phyloP scores from a whole-genome alignment of 176 grass and related monocot species.

The Melocanna baccifera region DNA sequence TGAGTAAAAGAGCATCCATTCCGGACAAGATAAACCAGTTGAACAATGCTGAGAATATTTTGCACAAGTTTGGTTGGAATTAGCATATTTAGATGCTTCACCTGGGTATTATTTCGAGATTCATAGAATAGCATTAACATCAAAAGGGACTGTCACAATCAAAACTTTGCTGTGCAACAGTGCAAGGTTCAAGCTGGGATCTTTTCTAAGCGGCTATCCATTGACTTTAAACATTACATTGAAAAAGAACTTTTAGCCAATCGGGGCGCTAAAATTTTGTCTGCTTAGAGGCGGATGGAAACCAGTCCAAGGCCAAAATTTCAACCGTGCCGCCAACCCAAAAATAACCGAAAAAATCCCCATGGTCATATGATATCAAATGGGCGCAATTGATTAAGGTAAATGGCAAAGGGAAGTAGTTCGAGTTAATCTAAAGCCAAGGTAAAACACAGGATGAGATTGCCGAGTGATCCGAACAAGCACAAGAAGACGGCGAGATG shows the following conservation, averaged over 20 bases:
- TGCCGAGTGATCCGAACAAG: not conserved
- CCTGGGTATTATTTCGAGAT: not conserved
- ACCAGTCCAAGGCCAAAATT: not conserved
- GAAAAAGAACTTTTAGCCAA: not conserved
- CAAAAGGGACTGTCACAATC: not conserved
- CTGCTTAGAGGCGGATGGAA: not conserved
- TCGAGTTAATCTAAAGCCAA: not conserved
- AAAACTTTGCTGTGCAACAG: not conserved
- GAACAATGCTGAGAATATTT: not conserved
- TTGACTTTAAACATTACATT: not conserved
- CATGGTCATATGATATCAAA: not conserved
- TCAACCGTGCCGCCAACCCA: not conserved
- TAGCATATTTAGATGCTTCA: not conserved
- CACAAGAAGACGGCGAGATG: not conserved
- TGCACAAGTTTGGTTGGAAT: not conserved
- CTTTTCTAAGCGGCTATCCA: not conserved
- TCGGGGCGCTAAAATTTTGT: not conserved
- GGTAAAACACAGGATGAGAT: not conserved
- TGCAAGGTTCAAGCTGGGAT: not conserved
- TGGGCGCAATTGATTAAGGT: not conserved
- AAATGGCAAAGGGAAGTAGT: not conserved
- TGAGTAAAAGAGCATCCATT: not conserved
- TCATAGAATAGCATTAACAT: not conserved
- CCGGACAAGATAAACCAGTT: not conserved
- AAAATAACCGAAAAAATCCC: not conserved